A percentile compares a stretch with the other conserved stretches of the same genome.
Evolutionary conservation across 2,329 filamentous ascomycete species (phyloP).

Genomic region (Cytospora piceicola): DNA sequence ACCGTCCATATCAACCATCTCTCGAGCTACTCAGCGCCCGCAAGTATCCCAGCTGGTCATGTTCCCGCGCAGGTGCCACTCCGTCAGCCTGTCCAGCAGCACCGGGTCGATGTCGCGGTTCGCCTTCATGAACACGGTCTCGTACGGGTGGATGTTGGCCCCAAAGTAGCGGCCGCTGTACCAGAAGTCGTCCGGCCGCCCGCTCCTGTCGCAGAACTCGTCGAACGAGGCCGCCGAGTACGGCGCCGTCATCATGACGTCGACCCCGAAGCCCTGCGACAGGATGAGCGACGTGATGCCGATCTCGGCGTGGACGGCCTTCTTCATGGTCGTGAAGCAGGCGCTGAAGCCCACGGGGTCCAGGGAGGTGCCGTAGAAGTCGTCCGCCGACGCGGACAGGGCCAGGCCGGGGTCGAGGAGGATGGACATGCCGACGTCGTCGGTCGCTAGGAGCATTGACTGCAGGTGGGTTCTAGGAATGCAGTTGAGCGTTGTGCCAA

Average conservation of each 20-base stretch:
- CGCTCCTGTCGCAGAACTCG: conserved; percentile 23
- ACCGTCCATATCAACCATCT: background rate
- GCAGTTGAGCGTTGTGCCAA: conserved; percentile 43
- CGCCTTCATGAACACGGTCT: conserved; percentile 44
- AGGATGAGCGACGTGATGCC: conserved; percentile 36
- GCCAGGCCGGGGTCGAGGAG: conserved; percentile 38
- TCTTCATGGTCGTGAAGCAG: conserved; percentile 35
- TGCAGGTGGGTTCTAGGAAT: conserved; percentile 39
- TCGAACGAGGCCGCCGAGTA: conserved; percentile 29
- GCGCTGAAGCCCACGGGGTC: conserved; percentile 36
- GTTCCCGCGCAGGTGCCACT: conserved; percentile 37
- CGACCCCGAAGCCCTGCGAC: conserved; percentile 38
- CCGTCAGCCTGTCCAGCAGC: conserved; percentile 38
- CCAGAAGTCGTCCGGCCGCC: conserved; percentile 34
- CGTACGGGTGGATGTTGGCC: conserved; percentile 43
- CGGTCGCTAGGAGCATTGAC: conserved; percentile 43
- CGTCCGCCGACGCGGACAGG: conserved; percentile 29
- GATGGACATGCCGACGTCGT: conserved; percentile 39
- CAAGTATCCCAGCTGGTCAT: conserved; percentile 38
- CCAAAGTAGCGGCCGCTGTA: conserved; percentile 38
- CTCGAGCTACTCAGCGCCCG: conserved; percentile 7
- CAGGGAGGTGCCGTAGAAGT: conserved; percentile 33
- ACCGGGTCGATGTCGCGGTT: conserved; percentile 39
- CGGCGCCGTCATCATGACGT: conserved; percentile 39
- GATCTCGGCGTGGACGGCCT: conserved; percentile 37